Conservation (phyloP, 2,329 filamentous ascomycete genomes). For the Xylariales sp. region DNA sequence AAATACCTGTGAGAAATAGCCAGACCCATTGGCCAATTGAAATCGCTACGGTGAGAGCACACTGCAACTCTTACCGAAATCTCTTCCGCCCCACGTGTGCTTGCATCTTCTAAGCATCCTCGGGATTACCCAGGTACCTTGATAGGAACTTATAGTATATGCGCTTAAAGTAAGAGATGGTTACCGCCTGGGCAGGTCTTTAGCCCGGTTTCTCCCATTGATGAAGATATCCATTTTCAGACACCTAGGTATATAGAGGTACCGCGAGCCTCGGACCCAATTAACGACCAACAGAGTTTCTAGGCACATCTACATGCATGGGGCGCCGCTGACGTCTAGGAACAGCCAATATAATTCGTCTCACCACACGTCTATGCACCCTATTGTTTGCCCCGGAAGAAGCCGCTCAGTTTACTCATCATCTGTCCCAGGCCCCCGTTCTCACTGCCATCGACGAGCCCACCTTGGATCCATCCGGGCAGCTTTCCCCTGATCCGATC, state of each 20-base stretch:
- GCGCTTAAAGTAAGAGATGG: not conserved
- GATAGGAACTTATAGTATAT: too few relatives aligned
- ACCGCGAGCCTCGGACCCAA: not conserved
- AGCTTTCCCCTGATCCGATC: constrained; percentile 81
- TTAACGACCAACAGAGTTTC: not conserved
- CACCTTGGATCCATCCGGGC: constrained; percentile 87
- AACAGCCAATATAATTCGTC: too few relatives aligned
- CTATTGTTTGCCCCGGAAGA: constrained; percentile 67
- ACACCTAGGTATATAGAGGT: not conserved
- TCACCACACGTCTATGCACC: too few relatives aligned
- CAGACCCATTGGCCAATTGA: not conserved
- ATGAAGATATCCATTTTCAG: not conserved
- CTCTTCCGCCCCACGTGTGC: not conserved
- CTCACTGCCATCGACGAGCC: constrained; percentile 66
- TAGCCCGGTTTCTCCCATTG: not conserved
- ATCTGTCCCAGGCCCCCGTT: constrained; percentile 65
- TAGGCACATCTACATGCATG: too few relatives aligned
- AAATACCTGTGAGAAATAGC: too few relatives aligned
- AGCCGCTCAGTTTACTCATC: constrained; percentile 67
- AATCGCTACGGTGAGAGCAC: not conserved
- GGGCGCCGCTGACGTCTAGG: too few relatives aligned
- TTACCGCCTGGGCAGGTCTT: not conserved
- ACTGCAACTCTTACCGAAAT: not conserved
- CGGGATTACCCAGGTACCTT: too few relatives aligned
- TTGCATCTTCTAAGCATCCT: too few relatives aligned